These are phyloP conservation scores for Cornus suecica DNA, from an alignment of 148 eudicot species.

Conservation along the genomic window DNA sequence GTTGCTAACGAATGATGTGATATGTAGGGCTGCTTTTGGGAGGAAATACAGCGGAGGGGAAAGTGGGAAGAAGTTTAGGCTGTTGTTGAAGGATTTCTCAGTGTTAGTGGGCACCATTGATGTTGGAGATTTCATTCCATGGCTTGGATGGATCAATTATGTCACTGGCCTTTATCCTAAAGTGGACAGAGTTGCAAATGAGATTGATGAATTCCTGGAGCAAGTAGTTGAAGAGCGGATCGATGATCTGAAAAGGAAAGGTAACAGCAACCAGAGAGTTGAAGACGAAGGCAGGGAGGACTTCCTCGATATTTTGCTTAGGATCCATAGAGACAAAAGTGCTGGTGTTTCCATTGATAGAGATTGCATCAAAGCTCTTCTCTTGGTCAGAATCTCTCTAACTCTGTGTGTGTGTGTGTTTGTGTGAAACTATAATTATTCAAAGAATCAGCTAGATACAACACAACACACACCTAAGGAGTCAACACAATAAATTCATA, in stretches of 20 bases:
- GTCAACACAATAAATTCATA: too few relatives aligned
- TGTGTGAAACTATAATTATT: too few relatives aligned
- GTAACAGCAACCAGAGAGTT: neutral
- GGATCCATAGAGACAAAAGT: slow-evolving; percentile 31
- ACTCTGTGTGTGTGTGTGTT: too few relatives aligned
- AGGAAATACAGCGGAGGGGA: slow-evolving; percentile 54
- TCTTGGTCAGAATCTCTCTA: slow-evolving; percentile 10
- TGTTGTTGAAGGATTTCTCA: slow-evolving; percentile 30
- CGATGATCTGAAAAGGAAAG: neutral
- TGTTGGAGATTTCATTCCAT: slow-evolving; percentile 41
- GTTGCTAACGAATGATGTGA: slow-evolving; percentile 44
- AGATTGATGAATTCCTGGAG: slow-evolving; percentile 57
- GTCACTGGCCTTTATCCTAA: slow-evolving; percentile 50
- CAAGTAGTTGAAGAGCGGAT: slow-evolving; percentile 36
- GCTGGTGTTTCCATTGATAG: slow-evolving; percentile 32
- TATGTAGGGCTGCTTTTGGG: slow-evolving; percentile 64
- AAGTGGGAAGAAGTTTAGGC: slow-evolving; percentile 29
- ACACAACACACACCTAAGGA: too few relatives aligned
- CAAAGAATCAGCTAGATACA: too few relatives aligned
- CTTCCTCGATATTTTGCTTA: slow-evolving; percentile 56
- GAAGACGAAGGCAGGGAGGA: slow-evolving; percentile 28
- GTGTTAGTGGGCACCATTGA: slow-evolving; percentile 37
- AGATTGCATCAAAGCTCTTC: slow-evolving; percentile 31
- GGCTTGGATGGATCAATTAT: slow-evolving; percentile 56
- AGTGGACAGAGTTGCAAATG: slow-evolving; percentile 38